Base-by-base conservation (phyloP, 2,329 filamentous ascomycete genomes). In the Coleophoma cylindrospora region DNA sequence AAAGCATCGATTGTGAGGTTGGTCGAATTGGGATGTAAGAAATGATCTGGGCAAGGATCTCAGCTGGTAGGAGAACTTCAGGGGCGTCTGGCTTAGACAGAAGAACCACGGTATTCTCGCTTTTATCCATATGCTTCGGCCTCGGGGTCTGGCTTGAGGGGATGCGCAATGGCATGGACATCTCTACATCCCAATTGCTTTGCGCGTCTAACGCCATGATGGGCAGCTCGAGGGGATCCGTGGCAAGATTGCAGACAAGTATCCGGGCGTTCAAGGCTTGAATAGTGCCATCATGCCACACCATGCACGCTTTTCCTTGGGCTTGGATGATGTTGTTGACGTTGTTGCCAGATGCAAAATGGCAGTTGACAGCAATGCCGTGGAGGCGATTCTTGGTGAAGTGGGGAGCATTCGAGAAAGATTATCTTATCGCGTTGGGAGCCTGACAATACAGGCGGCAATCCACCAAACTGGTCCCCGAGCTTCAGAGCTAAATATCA, bases 21-120 rank as follows among this genome's bases (percentile, higher is more conserved):
- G 38, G 8, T 10, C 53, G 47, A 19, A 40, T 54, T n/a, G 62
- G 60, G 40, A 66, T 58, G 49, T 55, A 63, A 43, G 49, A 53
- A 9, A 66, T 49, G 40, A 67, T 65, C 2, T 62, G 57, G 27
- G 54, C 49, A 32, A 67, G 59, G 36, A 66, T 61, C 50, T 67
- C 64, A 33, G 58, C 37, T 14, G 64, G 64, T 2, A 67, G 61
- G 13, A 54, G 53, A 14, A 63, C 49, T 41, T 65, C 61, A 33
- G 46, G 51, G 17, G 52, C 32, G 12, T 53, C 43, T n/a, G 47
- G 41, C 34, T 49, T 47, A 34, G 49, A 38, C 32, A 32, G 19
- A n/a, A 37, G n/a, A 12, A 22, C 27, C 21, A 32, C 40, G 14
- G 43, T 17, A 15, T 17, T 21, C 32, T 22, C 4, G 14, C 14